Evolutionary conservation across 768 basidiomycete species (phyloP).

Genomic region (Agaricus subrufescens): DNA sequence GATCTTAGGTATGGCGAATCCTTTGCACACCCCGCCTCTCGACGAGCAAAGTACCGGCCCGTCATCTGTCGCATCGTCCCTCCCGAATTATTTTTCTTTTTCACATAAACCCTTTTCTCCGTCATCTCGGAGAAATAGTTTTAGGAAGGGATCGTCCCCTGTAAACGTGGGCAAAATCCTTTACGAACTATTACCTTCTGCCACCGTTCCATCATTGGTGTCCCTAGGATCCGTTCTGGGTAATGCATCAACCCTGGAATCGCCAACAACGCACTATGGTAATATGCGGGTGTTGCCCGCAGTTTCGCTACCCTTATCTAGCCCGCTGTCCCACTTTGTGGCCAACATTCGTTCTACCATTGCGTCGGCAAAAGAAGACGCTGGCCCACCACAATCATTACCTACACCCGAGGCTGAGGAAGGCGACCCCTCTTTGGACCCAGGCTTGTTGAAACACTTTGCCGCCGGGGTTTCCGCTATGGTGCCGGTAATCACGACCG

Average conservation of each 20-base stretch:
- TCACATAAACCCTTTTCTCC: not conserved
- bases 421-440: not conserved
- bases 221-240: not conserved
- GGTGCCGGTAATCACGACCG: conserved; percentile 1
- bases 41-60: not conserved
- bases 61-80: not conserved
- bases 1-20: conserved; percentile 2
- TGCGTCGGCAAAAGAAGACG: not conserved
- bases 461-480: not conserved
- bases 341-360: not conserved
- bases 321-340: not conserved
- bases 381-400: not conserved
- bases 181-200: conserved; percentile 8
- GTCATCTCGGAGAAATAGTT: not conserved
- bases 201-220: conserved; percentile 5
- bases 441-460: not conserved
- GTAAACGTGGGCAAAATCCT: conserved; percentile 19
- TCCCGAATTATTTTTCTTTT: not conserved
- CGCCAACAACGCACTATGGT: not conserved
- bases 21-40: not conserved
- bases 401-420: conserved; percentile 7
- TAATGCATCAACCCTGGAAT: conserved; percentile 2
- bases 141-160: not conserved
- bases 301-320: conserved; percentile 1
- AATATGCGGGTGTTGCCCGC: not conserved